A percentile compares a stretch with the other conserved stretches of the same genome.
Evolutionary conservation across 129 eudicot genomes (phyloP).

Genomic region (Tanacetum coccineum): DNA sequence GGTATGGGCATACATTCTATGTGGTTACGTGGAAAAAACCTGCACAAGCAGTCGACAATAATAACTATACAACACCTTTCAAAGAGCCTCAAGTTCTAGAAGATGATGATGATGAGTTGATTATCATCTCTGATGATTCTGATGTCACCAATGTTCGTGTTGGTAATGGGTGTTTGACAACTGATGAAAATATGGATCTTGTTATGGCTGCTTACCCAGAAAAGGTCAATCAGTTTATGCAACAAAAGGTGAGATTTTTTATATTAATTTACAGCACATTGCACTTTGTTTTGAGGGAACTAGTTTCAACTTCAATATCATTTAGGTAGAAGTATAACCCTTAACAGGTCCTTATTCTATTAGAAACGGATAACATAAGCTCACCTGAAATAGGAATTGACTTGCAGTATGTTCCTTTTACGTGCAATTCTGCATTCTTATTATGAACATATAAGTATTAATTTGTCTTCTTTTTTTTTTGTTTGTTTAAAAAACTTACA

Average conservation of each 20-base stretch:
- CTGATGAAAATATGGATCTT: constrained; percentile 90
- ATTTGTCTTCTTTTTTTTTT: neutral
- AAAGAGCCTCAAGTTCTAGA: constrained; percentile 30
- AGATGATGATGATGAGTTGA: constrained; percentile 28
- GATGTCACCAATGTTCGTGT: constrained; percentile 44
- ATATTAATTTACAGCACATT: no score
- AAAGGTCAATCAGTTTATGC: constrained; percentile 46
- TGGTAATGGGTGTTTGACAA: constrained; percentile 49
- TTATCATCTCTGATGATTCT: constrained; percentile 43
- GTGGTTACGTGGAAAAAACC: constrained; percentile 79
- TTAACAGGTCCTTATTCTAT: no score
- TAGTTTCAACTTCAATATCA: no score
- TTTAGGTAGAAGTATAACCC: no score
- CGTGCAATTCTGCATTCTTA: neutral
- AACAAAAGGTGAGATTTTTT: constrained; percentile 52
- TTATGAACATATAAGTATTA: neutral
- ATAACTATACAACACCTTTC: constrained; percentile 23
- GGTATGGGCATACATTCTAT: constrained; percentile 59
- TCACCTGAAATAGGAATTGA: no score
- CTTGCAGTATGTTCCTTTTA: no score
- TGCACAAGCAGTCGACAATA: constrained; percentile 22
- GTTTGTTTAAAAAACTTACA: constrained; percentile 19
- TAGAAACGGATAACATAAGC: neutral
- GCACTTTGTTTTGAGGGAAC: no score
- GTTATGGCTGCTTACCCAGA: constrained; percentile 67